Evolutionary conservation across 2,329 filamentous ascomycete genomes (phyloP).

Genomic region (Gyromitra esculenta): DNA sequence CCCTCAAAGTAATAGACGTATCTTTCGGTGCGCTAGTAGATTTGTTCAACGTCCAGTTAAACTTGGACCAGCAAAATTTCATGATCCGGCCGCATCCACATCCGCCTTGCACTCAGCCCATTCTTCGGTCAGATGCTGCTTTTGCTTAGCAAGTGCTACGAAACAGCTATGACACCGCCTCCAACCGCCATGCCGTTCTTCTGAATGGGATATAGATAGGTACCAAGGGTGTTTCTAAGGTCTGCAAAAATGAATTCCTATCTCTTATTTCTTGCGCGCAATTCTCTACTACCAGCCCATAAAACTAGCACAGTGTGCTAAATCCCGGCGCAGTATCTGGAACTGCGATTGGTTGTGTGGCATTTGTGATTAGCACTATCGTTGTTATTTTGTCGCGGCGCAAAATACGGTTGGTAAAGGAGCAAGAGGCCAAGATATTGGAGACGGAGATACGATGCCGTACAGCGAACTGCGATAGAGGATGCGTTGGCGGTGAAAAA

Average conservation of each 20-base stretch:
- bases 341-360: not conserved
- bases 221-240: not conserved
- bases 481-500: constrained; percentile 4
- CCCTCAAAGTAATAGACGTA: not conserved
- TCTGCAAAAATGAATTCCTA: not conserved
- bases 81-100: not conserved
- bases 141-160: constrained; percentile 1
- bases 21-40: not conserved
- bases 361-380: constrained; percentile 1
- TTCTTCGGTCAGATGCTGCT: not conserved
- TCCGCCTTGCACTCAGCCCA: not conserved
- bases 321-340: constrained; percentile 20
- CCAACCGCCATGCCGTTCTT: not conserved
- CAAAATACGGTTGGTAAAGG: not conserved
- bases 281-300: not conserved
- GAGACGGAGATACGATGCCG: not conserved
- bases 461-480: constrained; percentile 11
- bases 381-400: not conserved
- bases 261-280: not conserved
- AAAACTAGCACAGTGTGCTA: not conserved
- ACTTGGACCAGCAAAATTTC: not conserved
- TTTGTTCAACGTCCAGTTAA: not conserved
- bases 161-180: not conserved
- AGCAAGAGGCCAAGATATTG: not conserved
- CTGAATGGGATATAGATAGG: not conserved